Base-by-base conservation (phyloP, 306 rosid species). In the Carpinus viminea region DNA sequence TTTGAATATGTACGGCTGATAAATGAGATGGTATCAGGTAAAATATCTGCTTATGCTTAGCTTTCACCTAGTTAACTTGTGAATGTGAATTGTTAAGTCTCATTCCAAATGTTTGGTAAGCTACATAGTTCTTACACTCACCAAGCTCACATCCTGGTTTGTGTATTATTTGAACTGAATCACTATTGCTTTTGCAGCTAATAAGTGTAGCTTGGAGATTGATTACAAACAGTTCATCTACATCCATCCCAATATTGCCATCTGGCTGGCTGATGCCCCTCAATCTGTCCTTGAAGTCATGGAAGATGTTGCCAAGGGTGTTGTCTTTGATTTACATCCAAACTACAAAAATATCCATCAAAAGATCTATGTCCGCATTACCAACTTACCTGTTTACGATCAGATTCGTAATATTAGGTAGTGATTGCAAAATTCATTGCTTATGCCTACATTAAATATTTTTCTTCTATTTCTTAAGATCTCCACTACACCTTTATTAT, bases 251-350 rank as follows among this genome's bases (percentile, higher is more conserved):
- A 95, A 95, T 85, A 95, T 95, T 81, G 99, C 99, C 81, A 95
- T 95, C 76, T 95, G 99, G 99, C 85, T 95, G 79, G 99, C 99
- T 57, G 99, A 95, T 83, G 99, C 99, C 3, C 99, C 99, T 72
- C 98, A 95, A 74, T 88, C 99, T 47, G 97, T 95, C 80, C 80
- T 95, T 68, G 99, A 95, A 89, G 99, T 95, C 48, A 95, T 95
- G 99, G 99, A 95, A 85, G 99, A 95, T 76, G 98, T 95, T 78
- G 97, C 99, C 38, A 89, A 93, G 88, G 89, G 78, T 20, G 97
- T 93, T 68, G 99, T 95, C 79, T 95, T 95, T 80, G 90, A 87
- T 10, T 75, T 95, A 50, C 98, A 95, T 80, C 91, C 97, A 21
- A 93, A 89, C 83, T 95, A 95, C 93, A 93, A 76, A 62, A 88